Conservation (phyloP, 2,329 filamentous ascomycete species). For the Cladorrhinum sp. region DNA sequence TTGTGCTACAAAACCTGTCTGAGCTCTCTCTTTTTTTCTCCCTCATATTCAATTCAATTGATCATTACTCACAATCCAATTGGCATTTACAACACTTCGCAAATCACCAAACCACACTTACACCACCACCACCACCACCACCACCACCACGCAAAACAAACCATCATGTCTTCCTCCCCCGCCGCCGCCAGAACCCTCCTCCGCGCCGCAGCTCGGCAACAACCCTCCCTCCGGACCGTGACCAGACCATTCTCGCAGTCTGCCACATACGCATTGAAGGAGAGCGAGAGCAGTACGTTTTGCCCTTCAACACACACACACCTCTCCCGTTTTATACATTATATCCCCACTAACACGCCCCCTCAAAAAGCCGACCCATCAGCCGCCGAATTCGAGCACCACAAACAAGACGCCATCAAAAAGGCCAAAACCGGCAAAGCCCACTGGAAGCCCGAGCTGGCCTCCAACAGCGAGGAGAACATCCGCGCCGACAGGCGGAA, state of each 20-base stretch:
- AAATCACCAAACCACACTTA: background rate
- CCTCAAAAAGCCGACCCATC: slow-evolving; percentile 27
- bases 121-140: background rate
- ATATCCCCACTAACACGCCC: background rate
- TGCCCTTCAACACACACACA: background rate
- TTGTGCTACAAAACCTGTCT: no score
- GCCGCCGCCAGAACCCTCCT: slow-evolving; percentile 12
- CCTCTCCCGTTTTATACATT: background rate
- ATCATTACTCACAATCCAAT: background rate
- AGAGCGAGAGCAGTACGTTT: slow-evolving; percentile 20
- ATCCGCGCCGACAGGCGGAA: slow-evolving; percentile 64
- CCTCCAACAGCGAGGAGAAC: slow-evolving; percentile 74
- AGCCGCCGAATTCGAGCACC: slow-evolving; percentile 48
- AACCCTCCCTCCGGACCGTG: background rate
- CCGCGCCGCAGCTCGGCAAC: slow-evolving; percentile 6
- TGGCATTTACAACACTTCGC: background rate
- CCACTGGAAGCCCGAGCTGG: slow-evolving; percentile 75
- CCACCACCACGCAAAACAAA: background rate
- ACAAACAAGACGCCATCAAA: slow-evolving; percentile 58
- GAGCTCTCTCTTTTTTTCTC: background rate
- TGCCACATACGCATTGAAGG: slow-evolving; percentile 17
- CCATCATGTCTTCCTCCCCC: background rate
- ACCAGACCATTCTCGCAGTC: slow-evolving; percentile 17
- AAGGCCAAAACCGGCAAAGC: slow-evolving; percentile 69
- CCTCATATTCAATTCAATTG: background rate